Base-by-base conservation (phyloP, 495 filamentous ascomycete species). In the Neurospora sp. region DNA sequence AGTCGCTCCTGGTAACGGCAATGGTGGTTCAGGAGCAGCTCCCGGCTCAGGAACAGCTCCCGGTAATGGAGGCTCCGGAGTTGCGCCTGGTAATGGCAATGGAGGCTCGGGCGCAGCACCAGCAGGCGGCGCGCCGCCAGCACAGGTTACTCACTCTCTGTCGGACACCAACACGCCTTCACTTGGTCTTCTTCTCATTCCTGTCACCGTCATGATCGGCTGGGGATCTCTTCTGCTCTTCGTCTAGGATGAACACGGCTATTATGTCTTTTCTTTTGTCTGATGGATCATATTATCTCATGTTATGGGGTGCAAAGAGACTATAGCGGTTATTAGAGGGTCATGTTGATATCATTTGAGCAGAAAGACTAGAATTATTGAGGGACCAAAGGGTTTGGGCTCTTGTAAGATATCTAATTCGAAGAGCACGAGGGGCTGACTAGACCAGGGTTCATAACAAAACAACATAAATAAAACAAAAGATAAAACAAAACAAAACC, bases 111-210 rank as follows among this genome's bases (percentile, higher is more conserved):
- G 54, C 14, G 12, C 8, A 18, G 42, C 76, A 23, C 39, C 74
- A 42, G 35, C 74, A 69, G 59, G 42, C 37, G 38, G 72, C 20
- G 41, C 35, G 8, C 54, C 69, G 20, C 76, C 76, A 59, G 72
- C 76, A 72, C 76, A 77, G 44, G 72, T 77, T 11, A 77, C 76
- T 2, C 71, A 35, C 70, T 75, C 76, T 16, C 27, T 40, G 31
- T 73, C 76, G 41, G 48, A 70, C 16, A 74, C 41, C 59, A 73
- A 46, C 71, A 44, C 59, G 42, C 75, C 76, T 39, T 73, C 74
- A 54, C 23, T 69, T 38, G 10, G 37, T 3, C 31, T 77, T 46
- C 62, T 74, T 7, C 69, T 42, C 70, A 72, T 76, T 18, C 39
- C 73, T 31, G 14, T 66, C 54, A 66, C 54, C 7, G 27, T 18